Evolutionary conservation across 139 green algal genomes (phyloP).

Genomic region (Coelastrella sp.): DNA sequence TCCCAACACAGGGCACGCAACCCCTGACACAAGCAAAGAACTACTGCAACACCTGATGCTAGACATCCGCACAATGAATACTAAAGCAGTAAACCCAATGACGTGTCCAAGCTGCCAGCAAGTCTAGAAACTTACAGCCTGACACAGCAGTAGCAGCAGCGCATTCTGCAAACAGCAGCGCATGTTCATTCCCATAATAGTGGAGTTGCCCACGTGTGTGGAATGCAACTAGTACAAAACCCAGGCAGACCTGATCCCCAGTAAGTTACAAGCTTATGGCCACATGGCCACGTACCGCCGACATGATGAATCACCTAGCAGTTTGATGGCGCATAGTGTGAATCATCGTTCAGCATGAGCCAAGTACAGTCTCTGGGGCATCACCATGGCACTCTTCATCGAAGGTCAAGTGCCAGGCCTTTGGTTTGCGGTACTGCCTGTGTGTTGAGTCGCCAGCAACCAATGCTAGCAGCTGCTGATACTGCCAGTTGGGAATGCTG

Average conservation of each 20-base stretch:
- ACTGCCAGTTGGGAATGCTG: background rate
- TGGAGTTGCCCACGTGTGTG: no score
- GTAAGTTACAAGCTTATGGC: no score
- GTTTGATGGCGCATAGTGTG: no score
- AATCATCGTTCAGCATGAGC: constrained; percentile 3
- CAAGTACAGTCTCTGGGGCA: constrained; percentile 18
- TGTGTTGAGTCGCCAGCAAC: constrained; percentile 35
- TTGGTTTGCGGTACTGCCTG: constrained; percentile 13
- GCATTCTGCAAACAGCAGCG: background rate
- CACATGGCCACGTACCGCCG: no score
- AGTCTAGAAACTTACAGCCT: background rate
- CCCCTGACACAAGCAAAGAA: no score
- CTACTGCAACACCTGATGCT: no score
- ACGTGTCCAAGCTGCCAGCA: background rate
- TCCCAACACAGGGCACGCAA: no score
- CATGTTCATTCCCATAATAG: background rate
- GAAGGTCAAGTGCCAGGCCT: constrained; percentile 36
- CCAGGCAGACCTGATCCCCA: no score
- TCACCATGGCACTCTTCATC: constrained; percentile 48
- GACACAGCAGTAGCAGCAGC: background rate
- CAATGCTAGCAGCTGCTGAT: constrained; percentile 42
- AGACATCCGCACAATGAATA: no score
- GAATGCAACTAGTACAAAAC: no score
- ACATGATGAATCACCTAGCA: no score
- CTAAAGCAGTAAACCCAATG: no score